Conservation (phyloP, 352 stramenopile genomes). For the Phytophthora hybrid region DNA sequence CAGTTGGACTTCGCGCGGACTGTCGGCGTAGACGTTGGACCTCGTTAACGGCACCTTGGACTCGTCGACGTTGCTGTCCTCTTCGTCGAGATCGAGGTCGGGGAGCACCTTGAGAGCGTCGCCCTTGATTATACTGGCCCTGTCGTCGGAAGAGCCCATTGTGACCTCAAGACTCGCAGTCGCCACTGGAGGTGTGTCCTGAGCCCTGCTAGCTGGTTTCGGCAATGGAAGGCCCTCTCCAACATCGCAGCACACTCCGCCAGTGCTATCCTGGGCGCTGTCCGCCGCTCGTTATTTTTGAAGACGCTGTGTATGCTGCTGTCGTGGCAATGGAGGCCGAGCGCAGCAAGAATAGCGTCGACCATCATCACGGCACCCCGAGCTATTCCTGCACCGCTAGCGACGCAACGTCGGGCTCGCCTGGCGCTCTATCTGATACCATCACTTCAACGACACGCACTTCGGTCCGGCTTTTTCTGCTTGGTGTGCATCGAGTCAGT, state of each 20-base stretch:
- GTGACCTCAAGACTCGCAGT: constrained; percentile 14
- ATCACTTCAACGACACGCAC: constrained; percentile 27
- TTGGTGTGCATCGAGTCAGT: not conserved
- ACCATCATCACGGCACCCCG: not conserved
- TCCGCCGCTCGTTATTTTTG: constrained; percentile 24
- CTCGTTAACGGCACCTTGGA: constrained; percentile 54
- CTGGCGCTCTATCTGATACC: too few relatives aligned
- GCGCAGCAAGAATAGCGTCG: constrained; percentile 21
- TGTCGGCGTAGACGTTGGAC: constrained; percentile 79
- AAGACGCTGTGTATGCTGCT: constrained; percentile 1
- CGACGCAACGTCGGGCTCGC: not conserved
- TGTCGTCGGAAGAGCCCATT: constrained; percentile 50
- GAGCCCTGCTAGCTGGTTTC: constrained; percentile 34
- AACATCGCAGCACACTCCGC: constrained; percentile 3
- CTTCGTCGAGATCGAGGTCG: constrained; percentile 41
- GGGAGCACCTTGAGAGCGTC: constrained; percentile 56
- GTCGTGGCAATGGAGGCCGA: not conserved
- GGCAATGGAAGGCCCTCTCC: constrained; percentile 20
- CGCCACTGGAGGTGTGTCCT: constrained; percentile 17
- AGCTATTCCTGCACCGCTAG: constrained; percentile 9
- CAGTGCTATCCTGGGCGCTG: constrained; percentile 25
- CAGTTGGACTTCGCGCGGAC: constrained; percentile 46
- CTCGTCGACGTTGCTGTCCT: constrained; percentile 38
- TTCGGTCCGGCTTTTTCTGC: constrained; percentile 16
- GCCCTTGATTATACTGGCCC: constrained; percentile 59